These are phyloP conservation scores for Tylopilus plumbeoviolaceoides DNA, from an alignment of 768 basidiomycete species.

Conservation along the genomic window DNA sequence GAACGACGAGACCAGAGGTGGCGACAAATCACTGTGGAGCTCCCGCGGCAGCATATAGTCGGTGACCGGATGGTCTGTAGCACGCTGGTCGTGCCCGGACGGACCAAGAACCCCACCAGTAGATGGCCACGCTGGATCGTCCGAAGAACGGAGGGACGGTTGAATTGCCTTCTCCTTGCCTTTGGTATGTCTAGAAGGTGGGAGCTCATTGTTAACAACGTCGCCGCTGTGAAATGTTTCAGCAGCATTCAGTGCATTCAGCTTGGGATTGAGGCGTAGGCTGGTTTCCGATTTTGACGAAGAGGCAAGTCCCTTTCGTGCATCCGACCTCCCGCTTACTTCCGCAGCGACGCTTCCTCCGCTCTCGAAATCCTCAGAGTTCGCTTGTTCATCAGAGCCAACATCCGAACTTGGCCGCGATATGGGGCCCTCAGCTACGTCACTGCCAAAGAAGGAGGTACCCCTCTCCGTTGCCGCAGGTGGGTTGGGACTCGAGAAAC, in stretches of 20 bases:
- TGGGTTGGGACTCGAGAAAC: slow-evolving; percentile 16
- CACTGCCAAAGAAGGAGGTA: not conserved
- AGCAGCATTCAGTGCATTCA: not conserved
- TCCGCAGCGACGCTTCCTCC: slow-evolving; percentile 10
- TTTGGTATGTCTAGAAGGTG: not conserved
- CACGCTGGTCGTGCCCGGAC: slow-evolving; percentile 9
- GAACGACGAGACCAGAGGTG: slow-evolving; percentile 57
- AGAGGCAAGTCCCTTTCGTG: not conserved
- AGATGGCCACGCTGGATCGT: not conserved
- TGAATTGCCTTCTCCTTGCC: not conserved
- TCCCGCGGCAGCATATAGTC: slow-evolving; percentile 63
- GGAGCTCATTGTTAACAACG: not conserved
- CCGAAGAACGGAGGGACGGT: not conserved
- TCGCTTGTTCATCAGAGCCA: slow-evolving; percentile 14
- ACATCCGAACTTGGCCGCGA: slow-evolving; percentile 12
- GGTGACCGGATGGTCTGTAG: slow-evolving; percentile 25
- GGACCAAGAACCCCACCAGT: not conserved
- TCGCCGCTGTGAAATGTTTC: not conserved
- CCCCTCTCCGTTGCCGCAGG: not conserved
- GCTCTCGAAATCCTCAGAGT: slow-evolving; percentile 13
- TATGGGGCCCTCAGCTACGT: slow-evolving; percentile 5
- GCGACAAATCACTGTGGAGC: slow-evolving; percentile 51
- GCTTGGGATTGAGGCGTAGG: slow-evolving; percentile 2
- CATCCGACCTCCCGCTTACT: not conserved
- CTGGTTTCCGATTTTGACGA: not conserved